phyloP scores from a whole-genome alignment of 352 stramenopile species.

The Globisporangium parvum region DNA sequence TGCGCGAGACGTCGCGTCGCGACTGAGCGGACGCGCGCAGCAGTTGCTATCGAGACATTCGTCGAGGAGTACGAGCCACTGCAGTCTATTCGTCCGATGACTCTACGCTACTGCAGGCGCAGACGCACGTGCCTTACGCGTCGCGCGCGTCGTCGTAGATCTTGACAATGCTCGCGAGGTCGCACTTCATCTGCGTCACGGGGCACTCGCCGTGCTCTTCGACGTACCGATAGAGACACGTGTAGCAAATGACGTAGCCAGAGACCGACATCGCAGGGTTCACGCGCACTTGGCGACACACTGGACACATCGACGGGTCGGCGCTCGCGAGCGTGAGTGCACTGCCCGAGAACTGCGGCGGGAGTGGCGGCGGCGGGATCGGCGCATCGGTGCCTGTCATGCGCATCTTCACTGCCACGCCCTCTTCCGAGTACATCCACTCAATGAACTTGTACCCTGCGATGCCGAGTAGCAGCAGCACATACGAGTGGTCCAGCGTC shows the following conservation, averaged over 20 bases:
- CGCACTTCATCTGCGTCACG: conserved; percentile 73
- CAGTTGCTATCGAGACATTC: too few species aligned
- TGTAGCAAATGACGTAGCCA: conserved; percentile 83
- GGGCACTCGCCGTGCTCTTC: conserved; percentile 66
- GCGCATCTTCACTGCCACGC: conserved; percentile 46
- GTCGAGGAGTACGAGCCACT: too few species aligned
- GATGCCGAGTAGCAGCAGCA: conserved; percentile 69
- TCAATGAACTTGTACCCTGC: conserved; percentile 83
- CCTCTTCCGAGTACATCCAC: conserved; percentile 87
- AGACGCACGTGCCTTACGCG: background rate
- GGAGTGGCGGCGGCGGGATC: conserved; percentile 64
- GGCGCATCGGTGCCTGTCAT: conserved; percentile 47
- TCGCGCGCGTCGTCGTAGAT: conserved; percentile 74
- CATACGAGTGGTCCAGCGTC: conserved; percentile 75
- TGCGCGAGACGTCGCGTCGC: too few species aligned
- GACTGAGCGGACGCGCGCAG: too few species aligned
- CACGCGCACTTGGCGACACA: conserved; percentile 68
- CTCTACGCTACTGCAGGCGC: background rate
- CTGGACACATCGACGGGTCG: conserved; percentile 44
- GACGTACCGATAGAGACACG: conserved; percentile 71
- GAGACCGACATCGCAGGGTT: conserved; percentile 72
- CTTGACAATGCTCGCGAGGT: conserved; percentile 54
- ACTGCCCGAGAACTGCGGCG: conserved; percentile 57
- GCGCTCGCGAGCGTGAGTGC: conserved; percentile 37
- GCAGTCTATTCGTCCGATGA: background rate